Base-by-base conservation (phyloP, 805 yeast genomes). In the Yarrowia phangngaensis region DNA sequence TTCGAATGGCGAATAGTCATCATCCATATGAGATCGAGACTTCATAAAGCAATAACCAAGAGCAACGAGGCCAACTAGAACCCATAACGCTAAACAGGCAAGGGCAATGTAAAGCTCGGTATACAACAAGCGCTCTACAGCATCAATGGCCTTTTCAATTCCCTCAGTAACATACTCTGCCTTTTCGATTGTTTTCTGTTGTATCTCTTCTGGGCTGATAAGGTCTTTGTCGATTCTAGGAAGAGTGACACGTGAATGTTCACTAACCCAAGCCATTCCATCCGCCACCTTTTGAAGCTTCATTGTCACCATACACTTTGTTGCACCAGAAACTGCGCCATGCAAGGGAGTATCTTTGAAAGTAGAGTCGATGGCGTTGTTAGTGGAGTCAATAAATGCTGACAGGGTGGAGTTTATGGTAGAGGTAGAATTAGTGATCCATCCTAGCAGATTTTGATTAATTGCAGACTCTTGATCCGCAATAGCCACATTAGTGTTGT, bases 241-340 rank as follows among this genome's bases (percentile, higher is more conserved):
- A 1, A 86, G 60, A 0, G 67, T 55, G 2, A 88, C 64, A 12
- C 76, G 70, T 3, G 88, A 70, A 54, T 84, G 70, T 26, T 80
- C 68, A 56, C 81, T 70, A 1, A 88, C 67, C 97, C 97, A 92
- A 2, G 80, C 74, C 49, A 89, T 64, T 0, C 94, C 97, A 22
- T 74, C 60, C 54, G 84, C 84, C 2, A 87, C 68, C 16, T 73
- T 70, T 11, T 70, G 70, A 6, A 90, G 62, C 58, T 90, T 92
- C 40, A 82, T 70, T 13, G 85, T 90, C 28, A 92, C 70, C 3
- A 85, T 76, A 66, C 98, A 90, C 23, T 80, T 78, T 4, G 89
- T 83, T 0, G 87, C 78, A 0, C 81, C 72, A 20, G 73, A 71
- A 35, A 87, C 70, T 0, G 94, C 84, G 1, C 61, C 61, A 36